Conservation (phyloP, 2,329 filamentous ascomycete genomes). For the Monilinia laxa region DNA sequence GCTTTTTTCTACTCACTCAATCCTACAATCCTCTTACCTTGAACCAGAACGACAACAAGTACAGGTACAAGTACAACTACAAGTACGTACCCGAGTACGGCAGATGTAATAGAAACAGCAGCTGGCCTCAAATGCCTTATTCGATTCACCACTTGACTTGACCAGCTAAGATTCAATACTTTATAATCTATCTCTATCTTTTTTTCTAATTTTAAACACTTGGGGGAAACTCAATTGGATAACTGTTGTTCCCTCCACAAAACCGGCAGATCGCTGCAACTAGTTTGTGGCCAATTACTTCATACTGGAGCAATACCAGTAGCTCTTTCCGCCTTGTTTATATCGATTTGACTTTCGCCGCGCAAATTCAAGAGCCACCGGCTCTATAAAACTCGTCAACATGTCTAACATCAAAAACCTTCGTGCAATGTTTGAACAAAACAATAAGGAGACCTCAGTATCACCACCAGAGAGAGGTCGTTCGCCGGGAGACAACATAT, state of each 20-base stretch:
- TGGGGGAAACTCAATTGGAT: constrained; percentile 17
- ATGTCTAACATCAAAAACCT: constrained; percentile 56
- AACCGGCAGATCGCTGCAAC: constrained; percentile 14
- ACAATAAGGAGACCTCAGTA: constrained; percentile 64
- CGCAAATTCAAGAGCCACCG: constrained; percentile 19
- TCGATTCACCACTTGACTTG: constrained; percentile 21
- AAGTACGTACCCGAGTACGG: constrained; percentile 4
- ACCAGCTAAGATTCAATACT: constrained; percentile 21
- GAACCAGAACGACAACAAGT: not conserved
- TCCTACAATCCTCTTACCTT: not conserved
- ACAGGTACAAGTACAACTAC: not conserved
- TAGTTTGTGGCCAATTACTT: constrained; percentile 21
- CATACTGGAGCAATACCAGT: constrained; percentile 6
- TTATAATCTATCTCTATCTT: not conserved
- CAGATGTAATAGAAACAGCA: constrained; percentile 15
- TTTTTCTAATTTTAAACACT: constrained; percentile 7
- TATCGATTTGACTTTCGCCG: constrained; percentile 18
- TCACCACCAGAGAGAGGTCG: constrained; percentile 59
- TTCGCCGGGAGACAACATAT: constrained; percentile 55
- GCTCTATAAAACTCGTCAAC: constrained; percentile 25
- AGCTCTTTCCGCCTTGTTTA: constrained; percentile 16
- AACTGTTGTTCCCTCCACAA: constrained; percentile 16
- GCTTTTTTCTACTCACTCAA: constrained; percentile 15
- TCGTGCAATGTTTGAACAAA: constrained; percentile 77
- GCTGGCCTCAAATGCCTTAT: constrained; percentile 21